Evolutionary conservation across 1,284 basidiomycete species (phyloP).

Genomic region (Pascua sp.): DNA sequence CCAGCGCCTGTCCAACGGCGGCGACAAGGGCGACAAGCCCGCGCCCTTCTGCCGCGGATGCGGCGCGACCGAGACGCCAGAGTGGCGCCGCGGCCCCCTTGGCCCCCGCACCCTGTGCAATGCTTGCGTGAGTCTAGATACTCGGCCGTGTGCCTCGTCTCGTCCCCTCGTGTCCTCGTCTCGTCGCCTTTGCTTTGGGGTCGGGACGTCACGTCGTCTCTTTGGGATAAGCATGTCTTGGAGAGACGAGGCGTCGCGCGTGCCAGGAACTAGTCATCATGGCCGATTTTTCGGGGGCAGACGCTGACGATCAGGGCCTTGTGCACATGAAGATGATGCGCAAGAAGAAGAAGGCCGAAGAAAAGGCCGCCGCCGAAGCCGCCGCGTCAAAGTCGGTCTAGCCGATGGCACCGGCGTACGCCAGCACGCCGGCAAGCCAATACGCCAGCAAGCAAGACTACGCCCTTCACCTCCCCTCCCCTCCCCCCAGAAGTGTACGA

Average conservation of each 20-base stretch:
- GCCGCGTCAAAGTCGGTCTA: slow-evolving; percentile 3
- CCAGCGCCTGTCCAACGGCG: slow-evolving; percentile 9
- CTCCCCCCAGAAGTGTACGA: no score
- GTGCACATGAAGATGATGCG: slow-evolving; percentile 46
- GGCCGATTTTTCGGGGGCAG: no score
- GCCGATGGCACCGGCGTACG: no score
- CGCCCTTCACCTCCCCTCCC: no score
- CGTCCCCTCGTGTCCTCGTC: background rate
- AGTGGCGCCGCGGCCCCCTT: slow-evolving; percentile 49
- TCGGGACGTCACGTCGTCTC: no score
- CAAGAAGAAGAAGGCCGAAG: slow-evolving; percentile 41
- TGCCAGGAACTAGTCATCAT: no score
- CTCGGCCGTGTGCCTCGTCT: no score
- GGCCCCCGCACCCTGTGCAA: slow-evolving; percentile 49
- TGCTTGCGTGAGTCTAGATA: slow-evolving; percentile 43
- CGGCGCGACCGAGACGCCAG: slow-evolving; percentile 48
- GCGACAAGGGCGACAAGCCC: slow-evolving; percentile 20
- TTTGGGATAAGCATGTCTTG: no score
- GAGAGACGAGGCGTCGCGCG: no score
- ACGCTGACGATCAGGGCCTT: slow-evolving; percentile 30
- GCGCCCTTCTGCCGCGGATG: slow-evolving; percentile 43
- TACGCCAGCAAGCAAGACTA: no score
- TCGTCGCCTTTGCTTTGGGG: background rate
- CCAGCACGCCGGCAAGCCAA: no score
- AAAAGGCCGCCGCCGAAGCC: slow-evolving; percentile 27